These are phyloP conservation scores for Kalanchoe fedtschenkoi DNA, from an alignment of 164 flowering plant species.

Conservation along the genomic window DNA sequence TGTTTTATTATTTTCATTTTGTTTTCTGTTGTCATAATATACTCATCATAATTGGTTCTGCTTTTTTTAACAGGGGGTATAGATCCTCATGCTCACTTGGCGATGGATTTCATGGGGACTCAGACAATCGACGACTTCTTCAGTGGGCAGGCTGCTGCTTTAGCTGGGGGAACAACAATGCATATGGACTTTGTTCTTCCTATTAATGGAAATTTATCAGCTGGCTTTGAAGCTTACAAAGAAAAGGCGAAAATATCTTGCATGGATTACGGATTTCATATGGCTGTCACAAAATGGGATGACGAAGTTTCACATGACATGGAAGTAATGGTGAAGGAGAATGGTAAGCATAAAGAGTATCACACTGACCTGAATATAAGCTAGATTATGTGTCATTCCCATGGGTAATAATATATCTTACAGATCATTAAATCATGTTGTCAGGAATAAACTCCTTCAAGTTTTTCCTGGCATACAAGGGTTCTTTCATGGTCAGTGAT, in stretches of 20 bases:
- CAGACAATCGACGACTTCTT: slow-evolving; percentile 82
- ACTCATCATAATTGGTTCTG: not conserved
- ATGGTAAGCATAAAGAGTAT: slow-evolving; percentile 33
- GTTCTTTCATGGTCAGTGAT: slow-evolving; percentile 66
- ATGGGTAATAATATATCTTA: not conserved
- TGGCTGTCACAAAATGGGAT: slow-evolving; percentile 94
- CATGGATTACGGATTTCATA: slow-evolving; percentile 98
- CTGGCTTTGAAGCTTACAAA: slow-evolving; percentile 62
- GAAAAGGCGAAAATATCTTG: slow-evolving; percentile 57
- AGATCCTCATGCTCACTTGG: slow-evolving; percentile 94
- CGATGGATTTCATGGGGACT: slow-evolving; percentile 72
- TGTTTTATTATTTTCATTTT: not conserved
- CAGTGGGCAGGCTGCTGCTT: slow-evolving; percentile 97
- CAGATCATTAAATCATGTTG: slow-evolving; percentile 6
- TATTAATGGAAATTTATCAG: slow-evolving; percentile 55
- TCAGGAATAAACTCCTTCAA: slow-evolving; percentile 92
- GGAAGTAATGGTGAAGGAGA: slow-evolving; percentile 90
- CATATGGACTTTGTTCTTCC: slow-evolving; percentile 91
- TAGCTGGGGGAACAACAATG: slow-evolving; percentile 99
- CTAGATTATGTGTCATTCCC: no score
- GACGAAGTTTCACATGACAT: slow-evolving; percentile 72
- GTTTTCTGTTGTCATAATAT: no score
- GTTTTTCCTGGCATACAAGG: slow-evolving; percentile 93
- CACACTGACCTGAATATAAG: not conserved
- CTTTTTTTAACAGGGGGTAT: slow-evolving; percentile 66